Conservation (phyloP, 1,139 yeast species). For the Magnusiomyces suaveolens region DNA sequence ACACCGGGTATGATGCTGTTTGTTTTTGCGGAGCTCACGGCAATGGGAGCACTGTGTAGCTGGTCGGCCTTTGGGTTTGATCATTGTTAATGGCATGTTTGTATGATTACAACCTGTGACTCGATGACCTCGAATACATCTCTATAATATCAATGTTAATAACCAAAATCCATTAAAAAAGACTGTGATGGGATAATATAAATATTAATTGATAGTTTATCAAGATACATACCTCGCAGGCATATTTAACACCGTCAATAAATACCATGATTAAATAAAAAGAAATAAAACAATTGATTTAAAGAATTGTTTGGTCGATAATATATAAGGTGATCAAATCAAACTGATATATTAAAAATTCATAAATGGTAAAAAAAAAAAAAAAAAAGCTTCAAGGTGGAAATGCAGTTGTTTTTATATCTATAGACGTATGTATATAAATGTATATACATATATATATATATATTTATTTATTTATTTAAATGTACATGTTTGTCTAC, state of each 20-base stretch:
- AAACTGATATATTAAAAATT: not conserved
- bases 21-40: slow-evolving; percentile 63
- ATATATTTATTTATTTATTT: too few relatives aligned
- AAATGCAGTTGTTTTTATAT: too few relatives aligned
- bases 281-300: too few relatives aligned
- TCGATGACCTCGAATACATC: slow-evolving; percentile 93
- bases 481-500: too few relatives aligned
- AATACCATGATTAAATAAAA: slow-evolving; percentile 52
- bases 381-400: too few relatives aligned
- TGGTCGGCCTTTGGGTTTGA: slow-evolving; percentile 94
- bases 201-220: slow-evolving; percentile 30
- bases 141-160: too few relatives aligned
- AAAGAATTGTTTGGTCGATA: not conserved
- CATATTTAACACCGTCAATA: slow-evolving; percentile 86
- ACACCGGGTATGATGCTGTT: slow-evolving; percentile 66
- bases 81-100: slow-evolving; percentile 82
- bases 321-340: not conserved
- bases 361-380: too few relatives aligned
- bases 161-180: too few relatives aligned
- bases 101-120: slow-evolving; percentile 90
- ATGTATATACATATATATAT: too few relatives aligned
- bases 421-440: too few relatives aligned
- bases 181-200: too few relatives aligned
- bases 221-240: slow-evolving; percentile 52
- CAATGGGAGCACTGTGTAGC: slow-evolving; percentile 87